Evolutionary conservation across 177 flowering plant species (phyloP).

Genomic region (Telopea speciosissima): DNA sequence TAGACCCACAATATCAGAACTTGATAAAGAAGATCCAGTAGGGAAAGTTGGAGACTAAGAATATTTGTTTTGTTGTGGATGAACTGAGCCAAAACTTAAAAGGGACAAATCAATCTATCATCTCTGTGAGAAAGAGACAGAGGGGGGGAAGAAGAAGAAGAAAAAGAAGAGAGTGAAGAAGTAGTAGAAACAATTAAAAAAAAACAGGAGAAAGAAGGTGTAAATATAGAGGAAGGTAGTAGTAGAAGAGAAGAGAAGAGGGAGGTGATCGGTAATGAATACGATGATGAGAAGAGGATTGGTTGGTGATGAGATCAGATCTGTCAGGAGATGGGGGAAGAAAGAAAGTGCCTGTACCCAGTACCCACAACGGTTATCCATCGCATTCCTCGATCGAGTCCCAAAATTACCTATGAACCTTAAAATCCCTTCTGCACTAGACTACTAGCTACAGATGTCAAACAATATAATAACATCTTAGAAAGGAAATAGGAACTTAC

Average conservation of each 20-base stretch:
- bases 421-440: constrained; percentile 26
- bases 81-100: neutral
- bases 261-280: too few species aligned
- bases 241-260: too few species aligned
- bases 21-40: neutral
- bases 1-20: neutral
- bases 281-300: constrained; percentile 23
- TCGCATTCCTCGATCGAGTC: constrained; percentile 50
- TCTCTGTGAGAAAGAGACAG: too few species aligned
- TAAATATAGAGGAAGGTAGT: constrained; percentile 19
- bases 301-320: constrained; percentile 32
- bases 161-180: neutral
- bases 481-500: constrained; percentile 15
- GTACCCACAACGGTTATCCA: constrained; percentile 49
- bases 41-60: neutral
- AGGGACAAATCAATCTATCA: neutral
- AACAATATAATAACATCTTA: constrained; percentile 7
- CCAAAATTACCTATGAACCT: constrained; percentile 30
- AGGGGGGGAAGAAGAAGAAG: neutral
- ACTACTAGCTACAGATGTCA: constrained; percentile 21
- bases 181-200: constrained; percentile 6
- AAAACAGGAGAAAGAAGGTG: constrained; percentile 10
- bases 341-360: too few species aligned
- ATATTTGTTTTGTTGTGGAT: neutral
- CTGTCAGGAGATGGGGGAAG: constrained; percentile 27